Evolutionary conservation across 73 alveolate species (phyloP).

Genomic region (Breviolum minutum): DNA sequence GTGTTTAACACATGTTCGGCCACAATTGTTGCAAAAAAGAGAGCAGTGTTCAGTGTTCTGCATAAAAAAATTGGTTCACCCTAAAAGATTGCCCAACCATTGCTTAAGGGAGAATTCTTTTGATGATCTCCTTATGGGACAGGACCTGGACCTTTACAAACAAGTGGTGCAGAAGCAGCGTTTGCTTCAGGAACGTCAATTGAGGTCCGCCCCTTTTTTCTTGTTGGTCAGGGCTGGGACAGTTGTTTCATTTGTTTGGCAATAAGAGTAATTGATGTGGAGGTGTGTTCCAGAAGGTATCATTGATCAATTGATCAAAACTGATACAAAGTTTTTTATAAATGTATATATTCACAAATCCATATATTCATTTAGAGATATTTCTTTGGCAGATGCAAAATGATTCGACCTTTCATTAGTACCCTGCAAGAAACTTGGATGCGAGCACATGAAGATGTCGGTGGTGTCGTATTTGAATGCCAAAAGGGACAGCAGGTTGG

Average conservation of each 20-base stretch:
- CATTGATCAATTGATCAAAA: too few species aligned
- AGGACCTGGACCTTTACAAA: slow-evolving; percentile 67
- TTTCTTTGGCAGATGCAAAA: too few species aligned
- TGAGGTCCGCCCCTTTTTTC: slow-evolving; percentile 18
- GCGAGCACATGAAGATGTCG: too few species aligned
- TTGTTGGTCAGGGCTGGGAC: not conserved
- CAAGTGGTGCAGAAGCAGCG: slow-evolving; percentile 93
- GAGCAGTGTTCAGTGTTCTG: too few species aligned
- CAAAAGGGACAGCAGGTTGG: too few species aligned
- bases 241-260: not conserved
- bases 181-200: slow-evolving; percentile 17
- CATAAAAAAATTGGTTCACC: too few species aligned
- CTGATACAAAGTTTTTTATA: too few species aligned
- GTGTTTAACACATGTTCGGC: not conserved
- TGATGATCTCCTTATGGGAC: not conserved
- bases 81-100: not conserved
- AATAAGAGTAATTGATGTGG: not conserved
- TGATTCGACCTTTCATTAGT: too few species aligned
- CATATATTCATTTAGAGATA: too few species aligned
- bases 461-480: too few species aligned
- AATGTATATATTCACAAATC: too few species aligned
- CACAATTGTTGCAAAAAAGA: not conserved
- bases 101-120: not conserved
- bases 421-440: too few species aligned
- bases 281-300: not conserved